Base-by-base conservation (phyloP, 2,329 filamentous ascomycete genomes). In the Meredithiella fracta region DNA sequence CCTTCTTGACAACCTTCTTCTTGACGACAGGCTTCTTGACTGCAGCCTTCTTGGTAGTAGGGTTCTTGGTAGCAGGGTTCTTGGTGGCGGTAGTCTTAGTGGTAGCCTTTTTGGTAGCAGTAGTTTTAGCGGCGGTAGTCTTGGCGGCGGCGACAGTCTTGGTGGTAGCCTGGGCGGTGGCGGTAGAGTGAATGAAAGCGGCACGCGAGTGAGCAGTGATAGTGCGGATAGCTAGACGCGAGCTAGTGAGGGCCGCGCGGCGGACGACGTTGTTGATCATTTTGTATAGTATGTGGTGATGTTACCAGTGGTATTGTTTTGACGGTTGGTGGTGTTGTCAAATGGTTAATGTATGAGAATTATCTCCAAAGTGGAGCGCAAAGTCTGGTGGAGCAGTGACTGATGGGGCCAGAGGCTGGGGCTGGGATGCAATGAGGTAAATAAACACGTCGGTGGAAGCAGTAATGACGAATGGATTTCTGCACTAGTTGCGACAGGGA, bases 21-120 rank as follows among this genome's bases (percentile, higher is more conserved):
- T 31, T 47, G 5, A 25, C 15, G 9, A 22, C 40, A 14, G 23
- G 11, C 38, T 44, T 54, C 59, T 61, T 62, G 9, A 14, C 17
- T 7, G 23, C 44, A 9, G 54, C 1, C 29, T 53, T 54, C 49
- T 59, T 51, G 9, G 15, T 20, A 42, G 56, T 56, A 3, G 60
- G 40, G 47, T 63, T 62, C 56, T 51, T 51, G 15, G 49, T 25
- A 29, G n/a, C 49, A 20, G 47, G 5, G 17, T 50, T 50, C 59
- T 61, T 62, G 29, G 51, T 31, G 17, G 31, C 31, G 20, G 51
- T 47, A 47, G 62, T 62, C 56, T 62, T 63, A 57, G 59, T 59
- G 7, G 63, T 62, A 3, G 60, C 44, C 47, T 62, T 62, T 55
- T 62, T 63, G 56, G 59, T 59, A 11, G 59, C 49, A 8, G 63